Percentiles rank a stretch among this genome's conserved stretches.
Evolutionary conservation across 768 basidiomycete genomes (phyloP).

Genomic region (Epithele typhae): DNA sequence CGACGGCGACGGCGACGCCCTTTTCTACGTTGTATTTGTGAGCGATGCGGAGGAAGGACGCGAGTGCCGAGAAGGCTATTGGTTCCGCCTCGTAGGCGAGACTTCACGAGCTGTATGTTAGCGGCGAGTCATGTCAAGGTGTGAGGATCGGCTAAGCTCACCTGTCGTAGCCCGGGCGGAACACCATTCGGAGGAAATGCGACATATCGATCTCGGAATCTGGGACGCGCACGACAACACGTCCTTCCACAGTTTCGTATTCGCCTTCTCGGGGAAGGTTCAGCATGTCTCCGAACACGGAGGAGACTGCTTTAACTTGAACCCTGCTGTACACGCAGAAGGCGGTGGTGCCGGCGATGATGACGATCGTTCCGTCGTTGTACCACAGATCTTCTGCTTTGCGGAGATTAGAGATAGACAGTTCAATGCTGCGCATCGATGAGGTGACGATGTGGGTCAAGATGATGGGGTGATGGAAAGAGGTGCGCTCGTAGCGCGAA

Average conservation of each 20-base stretch:
- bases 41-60: constrained; percentile 3
- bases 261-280: neutral
- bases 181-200: neutral
- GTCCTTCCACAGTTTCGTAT: neutral
- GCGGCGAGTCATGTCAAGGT: neutral
- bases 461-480: too few relatives aligned
- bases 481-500: too few relatives aligned
- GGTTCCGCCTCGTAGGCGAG: neutral
- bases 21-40: constrained; percentile 10
- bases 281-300: constrained; percentile 10
- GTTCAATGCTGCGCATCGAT: too few relatives aligned
- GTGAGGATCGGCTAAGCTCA: neutral
- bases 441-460: too few relatives aligned
- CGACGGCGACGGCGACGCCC: neutral
- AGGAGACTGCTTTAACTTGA: constrained; percentile 9
- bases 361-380: constrained; percentile 63
- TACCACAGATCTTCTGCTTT: constrained; percentile 60
- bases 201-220: neutral
- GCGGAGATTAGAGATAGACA: too few relatives aligned
- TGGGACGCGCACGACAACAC: constrained; percentile 1
- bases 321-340: constrained; percentile 12
- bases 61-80: neutral
- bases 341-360: constrained; percentile 35
- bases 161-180: too few relatives aligned
- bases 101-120: too few relatives aligned